Conservation (phyloP, 805 yeast species). For the Yarrowia sp. region DNA sequence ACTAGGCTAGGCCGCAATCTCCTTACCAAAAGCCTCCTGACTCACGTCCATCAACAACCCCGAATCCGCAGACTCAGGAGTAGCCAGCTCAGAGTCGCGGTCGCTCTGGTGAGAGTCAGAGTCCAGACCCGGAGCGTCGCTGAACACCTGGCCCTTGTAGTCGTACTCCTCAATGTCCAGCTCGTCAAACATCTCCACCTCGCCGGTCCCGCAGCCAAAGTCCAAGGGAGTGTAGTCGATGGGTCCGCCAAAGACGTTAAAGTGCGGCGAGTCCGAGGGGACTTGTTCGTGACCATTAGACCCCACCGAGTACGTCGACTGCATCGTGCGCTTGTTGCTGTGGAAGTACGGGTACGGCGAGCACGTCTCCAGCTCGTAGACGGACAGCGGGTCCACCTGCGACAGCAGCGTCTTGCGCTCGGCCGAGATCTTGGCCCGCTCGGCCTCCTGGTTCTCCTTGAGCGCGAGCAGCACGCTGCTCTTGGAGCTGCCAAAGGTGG, state of each 20-base stretch:
- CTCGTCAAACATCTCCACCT: constrained; percentile 30
- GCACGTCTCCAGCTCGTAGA: constrained; percentile 34
- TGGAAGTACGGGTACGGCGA: constrained; percentile 35
- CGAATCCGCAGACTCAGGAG: not conserved
- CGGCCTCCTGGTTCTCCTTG: not conserved
- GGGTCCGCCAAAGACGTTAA: constrained; percentile 16
- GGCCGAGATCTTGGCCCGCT: not conserved
- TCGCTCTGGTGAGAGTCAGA: constrained; percentile 12
- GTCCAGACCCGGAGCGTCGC: not conserved
- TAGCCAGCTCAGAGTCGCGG: not conserved
- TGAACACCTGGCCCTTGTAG: constrained; percentile 16
- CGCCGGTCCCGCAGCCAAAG: constrained; percentile 33
- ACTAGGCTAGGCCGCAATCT: not conserved
- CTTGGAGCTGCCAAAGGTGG: not conserved
- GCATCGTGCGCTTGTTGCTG: constrained; percentile 32
- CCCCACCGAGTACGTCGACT: not conserved
- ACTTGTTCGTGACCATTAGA: not conserved
- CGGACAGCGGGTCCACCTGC: constrained; percentile 31
- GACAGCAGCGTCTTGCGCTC: not conserved
- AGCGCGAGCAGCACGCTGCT: constrained; percentile 4
- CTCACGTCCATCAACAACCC: not conserved
- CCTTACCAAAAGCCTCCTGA: constrained; percentile 3
- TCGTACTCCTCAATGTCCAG: constrained; percentile 25
- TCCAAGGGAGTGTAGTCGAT: constrained; percentile 28
- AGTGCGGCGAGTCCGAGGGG: constrained; percentile 1